Evolutionary conservation across 352 stramenopile species (phyloP).

Genomic region (Globisporangium alternatum): DNA sequence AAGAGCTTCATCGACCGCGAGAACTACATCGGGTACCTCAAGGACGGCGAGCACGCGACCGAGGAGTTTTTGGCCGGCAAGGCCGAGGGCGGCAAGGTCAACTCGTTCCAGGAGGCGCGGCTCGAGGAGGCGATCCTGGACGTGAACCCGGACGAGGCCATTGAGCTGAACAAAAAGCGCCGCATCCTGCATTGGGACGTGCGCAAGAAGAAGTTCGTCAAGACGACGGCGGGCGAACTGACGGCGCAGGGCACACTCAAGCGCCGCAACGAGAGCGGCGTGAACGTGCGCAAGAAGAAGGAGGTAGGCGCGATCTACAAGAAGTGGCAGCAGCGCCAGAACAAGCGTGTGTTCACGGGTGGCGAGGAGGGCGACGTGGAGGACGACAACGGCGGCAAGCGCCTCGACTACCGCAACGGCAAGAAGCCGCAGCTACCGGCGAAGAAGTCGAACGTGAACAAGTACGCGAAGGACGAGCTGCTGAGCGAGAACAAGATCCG

Average conservation of each 20-base stretch:
- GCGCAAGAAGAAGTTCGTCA: constrained; percentile 97
- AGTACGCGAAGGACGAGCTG: constrained; percentile 76
- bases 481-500: constrained; percentile 76
- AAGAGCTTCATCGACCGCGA: constrained; percentile 75
- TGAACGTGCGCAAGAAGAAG: constrained; percentile 83
- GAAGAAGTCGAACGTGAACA: constrained; percentile 59
- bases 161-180: constrained; percentile 97
- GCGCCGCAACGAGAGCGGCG: constrained; percentile 82
- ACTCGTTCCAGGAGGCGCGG: constrained; percentile 75
- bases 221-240: constrained; percentile 90
- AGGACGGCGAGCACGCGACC: constrained; percentile 71
- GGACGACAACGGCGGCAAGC: constrained; percentile 34
- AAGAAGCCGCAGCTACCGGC: constrained; percentile 58
- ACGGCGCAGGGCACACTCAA: constrained; percentile 79
- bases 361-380: constrained; percentile 70
- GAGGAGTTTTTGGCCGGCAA: constrained; percentile 74
- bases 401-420: constrained; percentile 75
- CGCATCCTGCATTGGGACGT: constrained; percentile 98
- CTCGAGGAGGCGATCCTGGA: constrained; percentile 97
- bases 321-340: constrained; percentile 91
- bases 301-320: constrained; percentile 91
- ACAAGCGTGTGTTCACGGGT: constrained; percentile 78
- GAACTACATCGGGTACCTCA: constrained; percentile 87
- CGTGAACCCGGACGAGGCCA: constrained; percentile 97
- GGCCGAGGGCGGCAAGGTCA: constrained; percentile 73